Conservation (phyloP, 768 basidiomycete species). For the Pisolithus marmoratus region DNA sequence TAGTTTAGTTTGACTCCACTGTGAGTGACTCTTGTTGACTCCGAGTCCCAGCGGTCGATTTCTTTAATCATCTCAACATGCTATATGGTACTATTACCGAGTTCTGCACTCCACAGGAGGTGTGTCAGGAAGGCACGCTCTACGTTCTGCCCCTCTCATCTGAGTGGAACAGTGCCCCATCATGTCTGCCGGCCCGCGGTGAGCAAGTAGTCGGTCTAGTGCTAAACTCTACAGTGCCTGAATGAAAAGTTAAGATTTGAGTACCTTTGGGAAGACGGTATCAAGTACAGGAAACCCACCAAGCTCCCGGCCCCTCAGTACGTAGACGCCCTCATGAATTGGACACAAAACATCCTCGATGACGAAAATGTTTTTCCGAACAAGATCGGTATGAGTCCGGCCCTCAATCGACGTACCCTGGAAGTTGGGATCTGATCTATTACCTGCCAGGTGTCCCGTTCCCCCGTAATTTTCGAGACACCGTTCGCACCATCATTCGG, state of each 20-base stretch:
- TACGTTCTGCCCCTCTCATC: constrained; percentile 6
- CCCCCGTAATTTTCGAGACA: constrained; percentile 83
- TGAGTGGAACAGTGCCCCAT: constrained; percentile 67
- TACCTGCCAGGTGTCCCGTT: constrained; percentile 74
- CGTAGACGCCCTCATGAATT: constrained; percentile 98
- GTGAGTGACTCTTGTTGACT: not conserved
- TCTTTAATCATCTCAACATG: constrained; percentile 99
- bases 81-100: constrained; percentile 97
- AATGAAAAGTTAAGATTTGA: constrained; percentile 62
- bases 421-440: constrained; percentile 4
- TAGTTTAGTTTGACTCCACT: constrained; percentile 17
- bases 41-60: constrained; percentile 79
- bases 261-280: constrained; percentile 92
- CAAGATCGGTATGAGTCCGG: constrained; percentile 66
- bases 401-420: not conserved
- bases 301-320: constrained; percentile 95
- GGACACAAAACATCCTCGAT: constrained; percentile 90
- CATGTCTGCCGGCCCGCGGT: constrained; percentile 95
- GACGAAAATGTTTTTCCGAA: constrained; percentile 92
- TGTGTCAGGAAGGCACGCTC: constrained; percentile 27
- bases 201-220: constrained; percentile 15
- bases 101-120: constrained; percentile 94
- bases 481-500: constrained; percentile 86
- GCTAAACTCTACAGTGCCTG: not conserved
- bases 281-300: constrained; percentile 83